Percentiles rank a stretch among this genome's conserved stretches.
Conservation (phyloP, 2,329 filamentous ascomycete species). For the Aspergillus unguis region DNA sequence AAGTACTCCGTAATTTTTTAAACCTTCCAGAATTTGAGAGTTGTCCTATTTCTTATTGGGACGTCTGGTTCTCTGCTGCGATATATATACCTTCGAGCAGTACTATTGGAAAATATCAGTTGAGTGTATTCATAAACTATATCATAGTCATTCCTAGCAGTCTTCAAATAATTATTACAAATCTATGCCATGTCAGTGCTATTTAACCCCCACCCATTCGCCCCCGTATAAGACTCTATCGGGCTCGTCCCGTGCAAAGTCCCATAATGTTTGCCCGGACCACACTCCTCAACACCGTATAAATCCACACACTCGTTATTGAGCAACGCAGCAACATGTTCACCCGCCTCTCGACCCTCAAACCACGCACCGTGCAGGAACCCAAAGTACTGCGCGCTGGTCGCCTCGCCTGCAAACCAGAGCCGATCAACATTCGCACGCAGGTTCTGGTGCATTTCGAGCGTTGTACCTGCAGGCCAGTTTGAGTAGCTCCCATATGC, state of each 20-base stretch:
- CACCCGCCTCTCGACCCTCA: constrained; percentile 51
- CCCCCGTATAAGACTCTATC: constrained; percentile 24
- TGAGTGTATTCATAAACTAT: too few species aligned
- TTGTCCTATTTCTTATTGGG: too few species aligned
- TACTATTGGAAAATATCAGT: too few species aligned
- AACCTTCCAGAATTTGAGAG: too few species aligned
- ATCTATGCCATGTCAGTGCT: constrained; percentile 18
- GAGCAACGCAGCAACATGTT: constrained; percentile 29
- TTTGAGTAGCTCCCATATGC: constrained; percentile 63
- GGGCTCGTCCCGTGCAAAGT: constrained; percentile 31
- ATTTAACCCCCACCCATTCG: constrained; percentile 30
- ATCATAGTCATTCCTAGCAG: too few species aligned
- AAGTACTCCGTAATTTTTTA: too few species aligned
- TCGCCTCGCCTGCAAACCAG: constrained; percentile 65
- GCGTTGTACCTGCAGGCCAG: constrained; percentile 62
- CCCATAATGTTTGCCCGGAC: constrained; percentile 26
- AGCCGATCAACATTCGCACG: constrained; percentile 61
- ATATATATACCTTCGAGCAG: too few species aligned
- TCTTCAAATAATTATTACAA: background rate
- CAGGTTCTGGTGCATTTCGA: constrained; percentile 66
- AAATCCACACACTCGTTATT: constrained; percentile 16
- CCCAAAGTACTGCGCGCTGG: constrained; percentile 61
- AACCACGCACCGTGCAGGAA: constrained; percentile 63
- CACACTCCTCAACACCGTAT: constrained; percentile 16
- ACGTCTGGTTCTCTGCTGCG: too few species aligned